A percentile compares a stretch with the other conserved stretches of the same genome.
phyloP scores from a whole-genome alignment of 148 eudicot genomes.

The Rhododendron henanense region DNA sequence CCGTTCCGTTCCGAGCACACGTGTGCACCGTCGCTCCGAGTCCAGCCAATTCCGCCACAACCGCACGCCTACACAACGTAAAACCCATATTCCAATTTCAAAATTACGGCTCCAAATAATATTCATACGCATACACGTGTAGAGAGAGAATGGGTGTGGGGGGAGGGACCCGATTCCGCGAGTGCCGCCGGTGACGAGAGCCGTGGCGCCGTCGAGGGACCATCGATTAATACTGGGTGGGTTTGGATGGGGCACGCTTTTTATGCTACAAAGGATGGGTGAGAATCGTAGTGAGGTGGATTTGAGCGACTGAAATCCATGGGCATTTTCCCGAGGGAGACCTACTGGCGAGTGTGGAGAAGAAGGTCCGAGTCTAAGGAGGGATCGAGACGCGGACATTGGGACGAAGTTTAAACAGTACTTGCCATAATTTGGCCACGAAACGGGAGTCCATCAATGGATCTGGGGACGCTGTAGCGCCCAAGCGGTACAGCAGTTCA shows the following conservation, averaged over 20 bases:
- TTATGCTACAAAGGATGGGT: neutral
- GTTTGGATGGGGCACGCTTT: neutral
- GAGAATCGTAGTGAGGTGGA: neutral
- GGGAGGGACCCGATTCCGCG: conserved; percentile 58
- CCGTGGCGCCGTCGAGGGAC: conserved; percentile 52
- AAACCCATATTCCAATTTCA: conserved; percentile 2
- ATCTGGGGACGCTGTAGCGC: too few species aligned
- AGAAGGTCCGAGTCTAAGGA: neutral
- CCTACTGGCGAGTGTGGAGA: neutral
- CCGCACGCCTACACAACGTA: conserved; percentile 38
- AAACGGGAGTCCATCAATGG: too few species aligned
- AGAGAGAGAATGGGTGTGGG: neutral
- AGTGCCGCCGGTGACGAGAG: conserved; percentile 75
- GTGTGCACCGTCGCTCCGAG: conserved; percentile 67
- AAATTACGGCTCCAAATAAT: neutral
- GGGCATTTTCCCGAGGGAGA: neutral
- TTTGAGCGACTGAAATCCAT: neutral
- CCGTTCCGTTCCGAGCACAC: conserved; percentile 52
- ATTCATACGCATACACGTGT: neutral
- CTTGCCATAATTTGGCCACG: neutral
- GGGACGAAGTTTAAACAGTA: neutral
- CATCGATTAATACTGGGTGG: conserved; percentile 13
- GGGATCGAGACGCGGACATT: conserved; percentile 2
- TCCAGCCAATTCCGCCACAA: conserved; percentile 64
- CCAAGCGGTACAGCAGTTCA: too few species aligned